Evolutionary conservation across 2,329 filamentous ascomycete species (phyloP), one percentile per base, ranked within the genome.

Genomic region (Cryphonectria japonica): DNA sequence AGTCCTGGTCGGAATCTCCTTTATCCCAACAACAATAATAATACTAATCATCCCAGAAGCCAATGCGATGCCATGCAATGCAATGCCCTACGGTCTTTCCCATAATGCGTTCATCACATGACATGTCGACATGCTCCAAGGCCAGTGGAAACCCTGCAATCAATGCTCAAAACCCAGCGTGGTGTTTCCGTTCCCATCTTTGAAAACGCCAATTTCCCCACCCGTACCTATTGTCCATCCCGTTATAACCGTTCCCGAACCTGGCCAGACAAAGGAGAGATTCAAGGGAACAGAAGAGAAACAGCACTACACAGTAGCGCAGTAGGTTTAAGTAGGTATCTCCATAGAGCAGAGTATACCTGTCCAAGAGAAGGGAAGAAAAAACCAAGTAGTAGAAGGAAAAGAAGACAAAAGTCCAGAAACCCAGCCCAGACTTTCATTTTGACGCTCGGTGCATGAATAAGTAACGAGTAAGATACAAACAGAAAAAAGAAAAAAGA

Each of bases 251-350:
- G 8, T 13, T 43, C n/a, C 19, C 61, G 37, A 46, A 43, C 34
- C 60, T 62, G 22, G 34, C 39, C 37, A 63, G 61, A 63, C 61
- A 63, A 63, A 63, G 37, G 61, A 43, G 26, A 63, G 37, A 50
- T 50, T 43, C 46, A n/a, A 29, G 14, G 5, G 39, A 29, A 16
- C 26, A 2, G 39, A 29, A 32, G 3, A 29, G 61, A 26, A 46
- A 46, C 39, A 29, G 61, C 61, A 46, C 61, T 46, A 46, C 61
- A 39, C 61, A 9, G 61, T 46, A 63, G 61, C 26, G 22, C 39
- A 41, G 39, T 32, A 63, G 37, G 7, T 39, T 9, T 9, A 11
- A 11, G 37, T 39, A 39, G n/a, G 61, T 63, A 63, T 32, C 37
- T 19, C 61, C 52, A 37, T 19, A 59, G 50, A 60, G 50, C 37